Evolutionary conservation across 2,329 filamentous ascomycete species (phyloP), one percentile per base, ranked within the genome.

Genomic region (Epichloe festucae): DNA sequence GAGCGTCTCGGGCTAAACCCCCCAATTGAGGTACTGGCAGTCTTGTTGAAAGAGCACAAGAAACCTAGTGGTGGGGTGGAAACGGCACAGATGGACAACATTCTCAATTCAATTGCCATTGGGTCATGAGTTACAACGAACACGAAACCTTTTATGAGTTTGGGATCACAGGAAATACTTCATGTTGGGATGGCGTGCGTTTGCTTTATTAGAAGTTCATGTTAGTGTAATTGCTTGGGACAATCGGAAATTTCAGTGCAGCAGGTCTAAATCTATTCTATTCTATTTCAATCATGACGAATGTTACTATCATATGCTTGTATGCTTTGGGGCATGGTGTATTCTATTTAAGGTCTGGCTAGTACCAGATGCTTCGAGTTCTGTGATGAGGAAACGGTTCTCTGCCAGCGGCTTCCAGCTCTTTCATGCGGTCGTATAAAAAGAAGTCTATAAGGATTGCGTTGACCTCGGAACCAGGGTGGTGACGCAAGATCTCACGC

Each of bases 381-480:
- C 90, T 77, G 69, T 96, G 90, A 68, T 95, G 89, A 5, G 88
- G 87, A 46, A 69, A 59, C 41, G 71, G 73, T 62, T 82, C 78
- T 51, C 74, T 66, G 49, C 81, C 73, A 57, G 73, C 65, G 0
- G 70, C 73, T 66, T 97, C 91, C 63, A 86, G 67, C 62, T 89
- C 85, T 67, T 97, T 98, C 70, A 93, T 89, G 17, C 85, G 82
- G 69, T 98, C 93, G 64, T 98, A 98, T 51, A 98, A 72, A 67
- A 96, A 95, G 69, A 97, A 98, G 67, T 98, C 93, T 56, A 98
- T 93, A 60, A 98, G 68, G 40, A 97, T 88, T 27, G 93, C 90
- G 64, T 98, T 98, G 59, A 84, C 68, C 49, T 79, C 73, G 1
- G 82, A 76, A 10, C 84, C 81, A 1, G 89, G 87, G 60, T 96